Evolutionary conservation across 2,329 filamentous ascomycete species (phyloP).

Genomic region (Alternaria consortialis): DNA sequence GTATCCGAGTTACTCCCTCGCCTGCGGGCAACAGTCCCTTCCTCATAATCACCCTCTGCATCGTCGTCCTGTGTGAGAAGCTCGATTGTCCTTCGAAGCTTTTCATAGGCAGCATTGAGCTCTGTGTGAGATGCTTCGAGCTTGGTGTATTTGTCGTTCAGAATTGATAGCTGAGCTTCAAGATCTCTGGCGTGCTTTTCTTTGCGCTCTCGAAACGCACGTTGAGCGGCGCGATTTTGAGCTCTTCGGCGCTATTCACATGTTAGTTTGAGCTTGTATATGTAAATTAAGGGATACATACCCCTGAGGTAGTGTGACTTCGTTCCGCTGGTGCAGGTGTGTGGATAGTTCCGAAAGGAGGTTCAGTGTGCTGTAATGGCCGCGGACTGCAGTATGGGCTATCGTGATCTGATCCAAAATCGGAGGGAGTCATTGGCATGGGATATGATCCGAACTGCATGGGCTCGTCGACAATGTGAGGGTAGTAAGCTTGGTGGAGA

Average conservation of each 20-base stretch:
- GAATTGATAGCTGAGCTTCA: conserved; percentile 63
- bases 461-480: conserved; percentile 44
- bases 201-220: conserved; percentile 69
- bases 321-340: conserved; percentile 37
- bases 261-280: conserved; percentile 16
- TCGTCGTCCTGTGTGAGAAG: conserved; percentile 48
- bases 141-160: conserved; percentile 64
- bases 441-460: conserved; percentile 46
- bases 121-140: conserved; percentile 64
- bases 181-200: conserved; percentile 72
- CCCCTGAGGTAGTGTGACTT: conserved; percentile 52
- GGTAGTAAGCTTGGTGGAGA: conserved; percentile 45
- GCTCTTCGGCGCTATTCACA: conserved; percentile 62
- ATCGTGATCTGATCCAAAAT: conserved; percentile 53
- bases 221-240: conserved; percentile 68
- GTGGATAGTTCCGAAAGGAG: conserved; percentile 29
- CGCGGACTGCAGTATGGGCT: conserved; percentile 51
- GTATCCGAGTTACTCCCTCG: conserved; percentile 47
- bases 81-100: conserved; percentile 52
- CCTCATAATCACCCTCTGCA: conserved; percentile 41
- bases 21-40: conserved; percentile 29
- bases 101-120: conserved; percentile 51
- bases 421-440: conserved; percentile 51
- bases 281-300: conserved; percentile 26
- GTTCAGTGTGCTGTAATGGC: conserved; percentile 38